These are phyloP conservation scores for Stephanocyclus meneghinianus DNA, from an alignment of 352 stramenopile genomes.

Conservation along the genomic window DNA sequence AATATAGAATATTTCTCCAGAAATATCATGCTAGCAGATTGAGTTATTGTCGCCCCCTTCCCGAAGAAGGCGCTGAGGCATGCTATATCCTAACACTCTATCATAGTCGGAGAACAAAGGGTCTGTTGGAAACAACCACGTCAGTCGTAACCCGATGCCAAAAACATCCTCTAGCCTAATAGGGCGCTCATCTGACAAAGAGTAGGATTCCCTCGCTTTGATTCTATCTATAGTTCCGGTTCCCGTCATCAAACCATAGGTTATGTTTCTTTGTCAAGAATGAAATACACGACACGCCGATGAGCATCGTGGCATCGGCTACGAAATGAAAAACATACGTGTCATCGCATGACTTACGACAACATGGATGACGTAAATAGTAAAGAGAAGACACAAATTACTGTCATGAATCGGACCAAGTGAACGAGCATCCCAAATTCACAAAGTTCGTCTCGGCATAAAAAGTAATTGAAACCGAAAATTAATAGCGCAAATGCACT, in stretches of 20 bases:
- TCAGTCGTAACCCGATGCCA: conserved; percentile 42
- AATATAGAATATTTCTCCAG: neutral
- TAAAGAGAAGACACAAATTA: conserved; percentile 74
- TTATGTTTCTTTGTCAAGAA: conserved; percentile 77
- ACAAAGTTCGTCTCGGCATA: conserved; percentile 68
- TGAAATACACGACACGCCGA: neutral
- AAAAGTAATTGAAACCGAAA: conserved; percentile 83
- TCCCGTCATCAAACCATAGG: conserved; percentile 84
- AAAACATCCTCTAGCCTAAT: conserved; percentile 75
- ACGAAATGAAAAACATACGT: neutral
- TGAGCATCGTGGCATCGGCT: neutral
- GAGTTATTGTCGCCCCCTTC: conserved; percentile 53
- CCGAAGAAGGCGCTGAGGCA: conserved; percentile 37
- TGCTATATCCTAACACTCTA: conserved; percentile 32
- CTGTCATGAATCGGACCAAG: conserved; percentile 80
- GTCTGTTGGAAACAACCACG: conserved; percentile 61
- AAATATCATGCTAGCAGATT: neutral
- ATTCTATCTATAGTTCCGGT: conserved; percentile 85
- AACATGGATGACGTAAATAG: conserved; percentile 86
- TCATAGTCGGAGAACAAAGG: conserved; percentile 55
- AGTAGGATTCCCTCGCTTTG: conserved; percentile 72
- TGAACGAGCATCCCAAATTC: conserved; percentile 78
- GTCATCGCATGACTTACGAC: conserved; percentile 37
- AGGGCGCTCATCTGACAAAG: conserved; percentile 64
- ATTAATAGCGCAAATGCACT: conserved; percentile 68